phyloP scores from a whole-genome alignment of 192 early-diverging fungal species.

The Podila verticillata region DNA sequence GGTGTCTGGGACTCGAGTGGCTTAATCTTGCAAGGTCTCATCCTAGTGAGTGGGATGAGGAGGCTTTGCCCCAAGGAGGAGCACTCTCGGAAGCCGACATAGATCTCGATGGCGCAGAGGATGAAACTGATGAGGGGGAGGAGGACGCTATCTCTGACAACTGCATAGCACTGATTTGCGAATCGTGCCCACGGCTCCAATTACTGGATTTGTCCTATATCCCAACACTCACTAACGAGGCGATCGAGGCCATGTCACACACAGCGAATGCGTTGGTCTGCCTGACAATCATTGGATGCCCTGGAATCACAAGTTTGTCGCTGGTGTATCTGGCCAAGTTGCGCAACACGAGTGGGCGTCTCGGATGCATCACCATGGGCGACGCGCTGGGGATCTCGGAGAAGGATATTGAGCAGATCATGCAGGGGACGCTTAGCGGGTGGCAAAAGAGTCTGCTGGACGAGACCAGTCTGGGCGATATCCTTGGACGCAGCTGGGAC shows the following conservation, averaged over 20 bases:
- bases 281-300: slow-evolving; percentile 55
- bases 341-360: slow-evolving; percentile 32
- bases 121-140: not conserved
- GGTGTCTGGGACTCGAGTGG: slow-evolving; percentile 48
- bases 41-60: not conserved
- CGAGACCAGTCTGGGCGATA: slow-evolving; percentile 45
- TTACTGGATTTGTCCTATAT: slow-evolving; percentile 54
- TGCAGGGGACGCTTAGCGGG: slow-evolving; percentile 48
- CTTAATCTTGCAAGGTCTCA: slow-evolving; percentile 46
- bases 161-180: slow-evolving; percentile 26
- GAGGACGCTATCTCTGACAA: slow-evolving; percentile 24
- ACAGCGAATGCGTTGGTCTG: slow-evolving; percentile 44
- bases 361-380: slow-evolving; percentile 58
- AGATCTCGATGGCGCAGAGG: too few species aligned
- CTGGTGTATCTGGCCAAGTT: slow-evolving; percentile 34
- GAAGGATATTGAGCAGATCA: slow-evolving; percentile 53
- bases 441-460: slow-evolving; percentile 54
- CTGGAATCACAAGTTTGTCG: slow-evolving; percentile 48
- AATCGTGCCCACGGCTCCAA: slow-evolving; percentile 46
- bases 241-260: slow-evolving; percentile 48
- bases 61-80: too few species aligned
- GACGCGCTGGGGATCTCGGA: slow-evolving; percentile 55
- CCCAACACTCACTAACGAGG: slow-evolving; percentile 27
- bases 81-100: too few species aligned
- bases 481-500: slow-evolving; percentile 49